Base-by-base conservation (phyloP, 257 asterid species). In the Ligustrum vulgare region DNA sequence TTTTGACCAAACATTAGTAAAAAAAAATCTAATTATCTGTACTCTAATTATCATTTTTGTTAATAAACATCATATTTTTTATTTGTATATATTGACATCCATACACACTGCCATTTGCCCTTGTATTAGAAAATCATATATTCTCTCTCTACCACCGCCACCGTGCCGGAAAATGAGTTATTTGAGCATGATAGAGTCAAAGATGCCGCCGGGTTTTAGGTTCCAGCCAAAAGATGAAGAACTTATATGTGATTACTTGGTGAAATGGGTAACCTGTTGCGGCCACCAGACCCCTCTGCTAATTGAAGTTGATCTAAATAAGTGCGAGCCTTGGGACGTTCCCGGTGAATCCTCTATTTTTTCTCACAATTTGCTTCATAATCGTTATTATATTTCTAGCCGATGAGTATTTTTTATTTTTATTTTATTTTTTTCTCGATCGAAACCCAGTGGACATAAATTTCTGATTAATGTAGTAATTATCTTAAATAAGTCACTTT, bases 241-340 rank as follows among this genome's bases (percentile, higher is more conserved):
- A 72, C 87, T 94, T 23, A 75, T 94, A 2, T 91, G 94, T 58
- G 97, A 91, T 84, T 94, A 91, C 81, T 86, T 94, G 72, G 78
- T 89, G 87, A 92, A 89, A 69, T 86, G 88, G 91, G 70, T 88
- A 4, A 36, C 72, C 0, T 82, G 86, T 8, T 72, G 78, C 72
- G 58, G 84, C 28, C 81, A 56, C 35, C 87, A 80, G 0, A 80
- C 72, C 16, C 96, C 97, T 78, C 80, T 75, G 23, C n/a, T 92
- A 79, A 84, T 92, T 73, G 84, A 90, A 74, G 93, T 94, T 80
- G 98, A 94, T 83, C 97, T 94, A 10, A 91, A 94, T 75, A 92
- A 84, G 82, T 89, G 91, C 73, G 98, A 94, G 71, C 97, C 98
- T 28, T 94, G 98, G 98, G 98, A 94, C 72, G 84, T 94, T 86